Conservation (phyloP, 2,329 filamentous ascomycete genomes). For the Chaetomium olivaceum region DNA sequence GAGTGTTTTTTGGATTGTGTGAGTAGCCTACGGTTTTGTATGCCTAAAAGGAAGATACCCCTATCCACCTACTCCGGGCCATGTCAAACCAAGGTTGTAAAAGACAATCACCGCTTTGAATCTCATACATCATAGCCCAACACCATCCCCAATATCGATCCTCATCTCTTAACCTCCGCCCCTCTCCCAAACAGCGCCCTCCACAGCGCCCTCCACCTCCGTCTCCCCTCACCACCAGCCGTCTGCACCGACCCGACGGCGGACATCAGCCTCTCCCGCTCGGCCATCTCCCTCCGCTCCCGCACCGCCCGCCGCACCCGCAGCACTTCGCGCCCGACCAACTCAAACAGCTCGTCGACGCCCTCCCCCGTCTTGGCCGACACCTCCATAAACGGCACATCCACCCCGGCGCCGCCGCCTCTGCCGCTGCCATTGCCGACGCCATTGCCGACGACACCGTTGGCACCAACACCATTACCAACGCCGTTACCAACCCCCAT, state of each 20-base stretch:
- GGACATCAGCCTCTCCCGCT: conserved; percentile 19
- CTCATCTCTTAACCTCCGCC: not conserved
- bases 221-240: conserved; percentile 9
- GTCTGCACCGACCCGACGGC: conserved; percentile 4
- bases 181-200: conserved; percentile 26
- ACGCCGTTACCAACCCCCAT: not conserved
- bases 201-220: conserved; percentile 27
- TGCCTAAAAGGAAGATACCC: not conserved
- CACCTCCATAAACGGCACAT: conserved; percentile 38
- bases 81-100: not conserved
- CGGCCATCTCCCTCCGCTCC: conserved; percentile 33
- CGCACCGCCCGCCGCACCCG: conserved; percentile 33
- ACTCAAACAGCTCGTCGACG: conserved; percentile 39
- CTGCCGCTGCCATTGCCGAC: no score
- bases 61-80: not conserved
- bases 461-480: not conserved
- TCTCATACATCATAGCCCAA: not conserved
- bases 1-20: not conserved
- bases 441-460: no score
- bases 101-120: not conserved
- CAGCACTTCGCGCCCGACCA: conserved; percentile 40
- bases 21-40: not conserved
- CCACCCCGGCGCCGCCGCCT: no score
- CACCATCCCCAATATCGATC: not conserved
- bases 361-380: conserved; percentile 42